Conservation (phyloP, 202 grass and related monocot genomes). For the Brachypodium distachyon region DNA sequence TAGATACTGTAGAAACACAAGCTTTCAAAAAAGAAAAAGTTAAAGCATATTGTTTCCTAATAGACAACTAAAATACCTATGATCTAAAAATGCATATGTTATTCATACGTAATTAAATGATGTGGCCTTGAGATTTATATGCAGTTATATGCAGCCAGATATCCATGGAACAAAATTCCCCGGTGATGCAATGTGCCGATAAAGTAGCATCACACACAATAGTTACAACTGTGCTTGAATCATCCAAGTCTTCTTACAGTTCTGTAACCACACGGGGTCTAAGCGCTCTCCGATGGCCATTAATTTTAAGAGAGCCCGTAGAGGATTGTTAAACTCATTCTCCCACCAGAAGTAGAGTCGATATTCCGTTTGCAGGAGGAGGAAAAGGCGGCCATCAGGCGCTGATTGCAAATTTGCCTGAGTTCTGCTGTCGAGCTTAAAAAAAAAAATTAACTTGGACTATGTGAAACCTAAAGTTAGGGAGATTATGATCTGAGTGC, state of each 20-base stretch:
- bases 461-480: not conserved
- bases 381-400: not conserved
- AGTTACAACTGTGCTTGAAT: slow-evolving; percentile 13
- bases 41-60: not conserved
- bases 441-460: not conserved
- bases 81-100: not conserved
- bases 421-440: not conserved
- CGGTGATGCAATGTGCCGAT: not conserved
- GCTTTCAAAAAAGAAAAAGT: not conserved
- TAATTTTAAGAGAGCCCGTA: not conserved
- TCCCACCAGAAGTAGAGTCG: not conserved
- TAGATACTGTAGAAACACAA: not conserved
- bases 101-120: not conserved
- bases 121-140: not conserved
- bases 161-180: slow-evolving; percentile 17
- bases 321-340: slow-evolving; percentile 4
- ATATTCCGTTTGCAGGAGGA: not conserved
- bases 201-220: not conserved
- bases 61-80: not conserved
- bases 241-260: not conserved
- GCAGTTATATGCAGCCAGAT: not conserved
- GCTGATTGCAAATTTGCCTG: not conserved
- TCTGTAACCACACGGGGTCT: not conserved
- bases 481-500: not conserved
- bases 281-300: not conserved